A percentile compares a stretch with the other conserved stretches of the same genome.
phyloP scores from a whole-genome alignment of 345 rosid species.

The Rhodamnia rubescens region DNA sequence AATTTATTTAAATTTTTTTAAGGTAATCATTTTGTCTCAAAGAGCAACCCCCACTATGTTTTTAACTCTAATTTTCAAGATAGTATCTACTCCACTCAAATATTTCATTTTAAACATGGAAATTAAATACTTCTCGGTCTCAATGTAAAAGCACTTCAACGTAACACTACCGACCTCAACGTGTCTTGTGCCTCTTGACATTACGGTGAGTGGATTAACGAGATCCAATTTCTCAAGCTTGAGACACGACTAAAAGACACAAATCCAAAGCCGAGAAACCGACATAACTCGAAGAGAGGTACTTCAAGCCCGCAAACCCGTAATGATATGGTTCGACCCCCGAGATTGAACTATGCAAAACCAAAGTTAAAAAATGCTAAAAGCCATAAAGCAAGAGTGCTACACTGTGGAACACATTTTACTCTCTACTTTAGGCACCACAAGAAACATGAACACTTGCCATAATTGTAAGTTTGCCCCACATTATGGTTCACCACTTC shows the following conservation, averaged over 20 bases:
- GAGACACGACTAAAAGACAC: slow-evolving; percentile 57
- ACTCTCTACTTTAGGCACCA: background rate
- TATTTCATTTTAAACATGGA: too few species aligned
- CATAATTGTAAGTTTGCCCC: background rate
- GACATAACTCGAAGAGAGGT: slow-evolving; percentile 51
- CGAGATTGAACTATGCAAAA: too few species aligned
- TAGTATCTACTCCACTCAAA: too few species aligned
- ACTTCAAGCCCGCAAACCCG: slow-evolving; percentile 62
- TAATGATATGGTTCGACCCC: too few species aligned
- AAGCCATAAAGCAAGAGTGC: too few species aligned
- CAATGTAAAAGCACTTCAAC: slow-evolving; percentile 43
- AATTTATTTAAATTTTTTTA: too few species aligned
- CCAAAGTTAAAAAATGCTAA: too few species aligned
- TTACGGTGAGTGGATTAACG: slow-evolving; percentile 45
- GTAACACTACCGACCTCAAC: slow-evolving; percentile 51
- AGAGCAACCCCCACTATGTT: too few species aligned
- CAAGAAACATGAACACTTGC: background rate
- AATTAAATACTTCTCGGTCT: slow-evolving; percentile 1
- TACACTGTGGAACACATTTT: background rate
- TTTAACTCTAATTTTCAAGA: too few species aligned
- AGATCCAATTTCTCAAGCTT: slow-evolving; percentile 46
- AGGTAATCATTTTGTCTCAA: too few species aligned
- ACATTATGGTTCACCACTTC: background rate
- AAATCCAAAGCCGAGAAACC: slow-evolving; percentile 63
- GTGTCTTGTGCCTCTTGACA: slow-evolving; percentile 49